Evolutionary conservation across 2,329 filamentous ascomycete genomes (phyloP).

Genomic region (Paracoccidioides lutzii): DNA sequence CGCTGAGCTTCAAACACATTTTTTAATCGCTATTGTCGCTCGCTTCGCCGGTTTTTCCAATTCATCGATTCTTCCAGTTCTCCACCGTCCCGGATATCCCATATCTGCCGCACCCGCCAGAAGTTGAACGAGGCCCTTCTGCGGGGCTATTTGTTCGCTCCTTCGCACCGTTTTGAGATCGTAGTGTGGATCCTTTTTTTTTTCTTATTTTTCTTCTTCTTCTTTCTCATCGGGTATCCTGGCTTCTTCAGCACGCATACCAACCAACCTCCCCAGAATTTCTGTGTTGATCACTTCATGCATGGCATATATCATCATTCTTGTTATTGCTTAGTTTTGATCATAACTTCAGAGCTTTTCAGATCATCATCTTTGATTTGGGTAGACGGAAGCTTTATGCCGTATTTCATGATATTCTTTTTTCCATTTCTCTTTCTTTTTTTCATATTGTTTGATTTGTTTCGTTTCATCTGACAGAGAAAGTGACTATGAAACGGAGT

Average conservation of each 20-base stretch:
- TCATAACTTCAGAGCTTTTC: background rate
- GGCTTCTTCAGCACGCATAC: background rate
- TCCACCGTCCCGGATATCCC: too few relatives aligned
- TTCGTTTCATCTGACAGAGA: background rate
- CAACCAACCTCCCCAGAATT: background rate
- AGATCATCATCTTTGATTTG: background rate
- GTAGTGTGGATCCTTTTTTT: background rate
- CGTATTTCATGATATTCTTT: too few relatives aligned
- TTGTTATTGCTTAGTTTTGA: background rate
- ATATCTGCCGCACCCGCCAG: too few relatives aligned
- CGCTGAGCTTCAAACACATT: background rate
- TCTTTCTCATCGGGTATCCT: background rate
- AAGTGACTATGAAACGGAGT: background rate
- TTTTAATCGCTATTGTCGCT: background rate
- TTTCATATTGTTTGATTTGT: background rate
- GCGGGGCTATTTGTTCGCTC: background rate
- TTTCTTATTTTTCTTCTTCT: too few relatives aligned
- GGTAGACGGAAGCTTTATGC: too few relatives aligned
- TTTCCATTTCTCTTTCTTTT: background rate
- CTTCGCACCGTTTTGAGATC: background rate
- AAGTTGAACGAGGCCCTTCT: background rate
- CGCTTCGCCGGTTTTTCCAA: background rate
- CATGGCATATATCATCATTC: background rate
- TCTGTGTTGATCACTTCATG: background rate
- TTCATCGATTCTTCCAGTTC: too few relatives aligned